Percentiles rank a stretch among this genome's conserved stretches.
These are phyloP conservation scores for Plenodomus tracheiphilus DNA, from an alignment of 2,329 filamentous ascomycete genomes.

Conservation along the genomic window DNA sequence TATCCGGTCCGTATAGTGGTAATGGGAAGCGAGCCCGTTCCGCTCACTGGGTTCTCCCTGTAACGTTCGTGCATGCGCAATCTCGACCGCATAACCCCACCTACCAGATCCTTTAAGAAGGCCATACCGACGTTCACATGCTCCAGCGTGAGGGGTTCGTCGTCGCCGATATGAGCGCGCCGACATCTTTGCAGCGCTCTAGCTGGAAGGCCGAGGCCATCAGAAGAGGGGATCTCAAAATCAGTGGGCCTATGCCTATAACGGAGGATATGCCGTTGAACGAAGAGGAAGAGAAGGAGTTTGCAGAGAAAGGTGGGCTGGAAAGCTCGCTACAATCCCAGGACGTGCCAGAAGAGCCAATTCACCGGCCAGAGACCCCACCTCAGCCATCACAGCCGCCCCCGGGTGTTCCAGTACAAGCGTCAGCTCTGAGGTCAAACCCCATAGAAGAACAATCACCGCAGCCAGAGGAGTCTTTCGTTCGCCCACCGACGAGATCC, in stretches of 20 bases:
- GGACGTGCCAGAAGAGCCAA: slow-evolving; percentile 16
- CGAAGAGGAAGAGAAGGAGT: slow-evolving; percentile 40
- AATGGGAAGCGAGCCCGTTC: slow-evolving; percentile 19
- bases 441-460: slow-evolving; percentile 10
- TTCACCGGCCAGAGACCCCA: slow-evolving; percentile 15
- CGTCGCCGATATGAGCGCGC: slow-evolving; percentile 36
- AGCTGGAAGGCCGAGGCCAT: slow-evolving; percentile 48
- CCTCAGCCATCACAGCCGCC: slow-evolving; percentile 17
- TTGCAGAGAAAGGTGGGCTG: slow-evolving; percentile 27
- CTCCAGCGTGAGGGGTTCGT: slow-evolving; percentile 36
- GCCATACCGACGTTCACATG: slow-evolving; percentile 30
- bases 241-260: slow-evolving; percentile 45
- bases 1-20: slow-evolving; percentile 8
- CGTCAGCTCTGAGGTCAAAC: slow-evolving; percentile 14
- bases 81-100: slow-evolving; percentile 23
- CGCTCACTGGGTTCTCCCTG: slow-evolving; percentile 25
- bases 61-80: slow-evolving; percentile 27
- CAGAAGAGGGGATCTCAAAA: slow-evolving; percentile 43
- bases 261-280: slow-evolving; percentile 40
- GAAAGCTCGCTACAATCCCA: slow-evolving; percentile 14
- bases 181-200: slow-evolving; percentile 33
- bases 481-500: slow-evolving; percentile 15
- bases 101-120: slow-evolving; percentile 14
- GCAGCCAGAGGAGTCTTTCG: slow-evolving; percentile 9
- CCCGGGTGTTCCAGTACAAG: slow-evolving; percentile 13